Evolutionary conservation across 305 asterid genomes (phyloP).

Genomic region (Fraxinus nigra): DNA sequence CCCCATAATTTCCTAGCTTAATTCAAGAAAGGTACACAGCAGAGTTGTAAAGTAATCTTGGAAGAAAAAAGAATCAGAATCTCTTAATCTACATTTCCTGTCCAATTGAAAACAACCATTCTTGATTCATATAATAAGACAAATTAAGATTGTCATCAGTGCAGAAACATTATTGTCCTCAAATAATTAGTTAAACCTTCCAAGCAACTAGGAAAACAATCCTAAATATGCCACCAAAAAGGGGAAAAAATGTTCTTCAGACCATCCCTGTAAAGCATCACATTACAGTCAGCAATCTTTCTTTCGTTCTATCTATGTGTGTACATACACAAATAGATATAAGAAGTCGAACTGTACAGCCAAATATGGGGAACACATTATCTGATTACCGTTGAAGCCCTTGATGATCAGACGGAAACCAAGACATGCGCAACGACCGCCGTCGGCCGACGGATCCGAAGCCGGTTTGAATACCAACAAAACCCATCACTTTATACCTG

Average conservation of each 20-base stretch:
- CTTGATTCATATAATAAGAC: not conserved
- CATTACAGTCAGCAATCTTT: not conserved
- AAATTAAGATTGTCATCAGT: not conserved
- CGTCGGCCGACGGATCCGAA: conserved; percentile 82
- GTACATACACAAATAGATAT: not conserved
- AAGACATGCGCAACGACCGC: conserved; percentile 66
- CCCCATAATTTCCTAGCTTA: not conserved
- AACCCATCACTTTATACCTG: conserved; percentile 85
- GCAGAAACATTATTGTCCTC: not conserved
- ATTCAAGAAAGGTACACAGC: not conserved
- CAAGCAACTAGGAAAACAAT: not conserved
- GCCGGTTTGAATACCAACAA: conserved; percentile 94
- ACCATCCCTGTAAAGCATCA: not conserved
- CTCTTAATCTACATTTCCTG: not conserved
- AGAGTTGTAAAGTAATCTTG: not conserved
- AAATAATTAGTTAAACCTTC: not conserved
- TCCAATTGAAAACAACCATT: not conserved
- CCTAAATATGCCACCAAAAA: not conserved
- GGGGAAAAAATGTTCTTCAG: not conserved
- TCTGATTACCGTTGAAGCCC: conserved; percentile 65
- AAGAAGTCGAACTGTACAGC: not conserved
- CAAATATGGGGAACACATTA: not conserved
- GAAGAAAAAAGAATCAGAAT: not conserved
- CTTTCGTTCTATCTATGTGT: not conserved
- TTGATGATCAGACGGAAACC: conserved; percentile 89